These are phyloP conservation scores for Penicillium riverlandense DNA, from an alignment of 495 filamentous ascomycete genomes.

Conservation along the genomic window DNA sequence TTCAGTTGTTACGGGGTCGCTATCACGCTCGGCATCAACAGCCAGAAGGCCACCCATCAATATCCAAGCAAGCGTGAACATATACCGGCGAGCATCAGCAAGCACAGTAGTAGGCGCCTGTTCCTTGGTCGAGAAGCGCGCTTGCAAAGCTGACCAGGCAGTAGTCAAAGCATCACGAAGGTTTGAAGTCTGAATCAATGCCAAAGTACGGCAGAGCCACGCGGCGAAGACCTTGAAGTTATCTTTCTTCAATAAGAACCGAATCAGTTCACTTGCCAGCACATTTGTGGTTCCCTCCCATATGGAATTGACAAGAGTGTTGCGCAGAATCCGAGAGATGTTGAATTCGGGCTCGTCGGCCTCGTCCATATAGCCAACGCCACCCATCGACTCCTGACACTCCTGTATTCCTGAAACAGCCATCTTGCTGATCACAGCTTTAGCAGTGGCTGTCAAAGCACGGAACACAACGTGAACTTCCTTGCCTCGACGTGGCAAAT, in stretches of 20 bases:
- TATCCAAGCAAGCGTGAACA: constrained; percentile 29
- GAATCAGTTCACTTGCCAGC: constrained; percentile 52
- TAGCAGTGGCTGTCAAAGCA: constrained; percentile 57
- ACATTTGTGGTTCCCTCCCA: constrained; percentile 78
- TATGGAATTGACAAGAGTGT: constrained; percentile 57
- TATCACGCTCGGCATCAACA: constrained; percentile 26
- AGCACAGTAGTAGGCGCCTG: constrained; percentile 10
- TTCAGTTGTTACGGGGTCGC: constrained; percentile 21
- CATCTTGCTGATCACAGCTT: constrained; percentile 54
- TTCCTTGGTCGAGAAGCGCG: constrained; percentile 6
- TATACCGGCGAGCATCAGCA: constrained; percentile 26
- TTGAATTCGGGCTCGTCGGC: constrained; percentile 48
- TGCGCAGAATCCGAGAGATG: constrained; percentile 56
- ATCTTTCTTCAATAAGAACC: constrained; percentile 42
- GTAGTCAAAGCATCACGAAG: constrained; percentile 8
- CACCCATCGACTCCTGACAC: constrained; percentile 66
- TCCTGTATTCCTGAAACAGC: constrained; percentile 49
- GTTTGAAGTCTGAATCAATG: constrained; percentile 5
- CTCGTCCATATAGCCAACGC: constrained; percentile 65
- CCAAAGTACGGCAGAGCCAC: constrained; percentile 34
- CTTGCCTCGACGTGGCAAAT: constrained; percentile 17
- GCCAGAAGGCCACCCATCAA: constrained; percentile 20
- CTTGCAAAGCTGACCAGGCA: constrained; percentile 10
- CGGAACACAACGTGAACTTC: constrained; percentile 48
- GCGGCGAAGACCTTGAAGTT: constrained; percentile 33